Base-by-base conservation (phyloP, 257 asterid genomes). In the Primulina tabacum region DNA sequence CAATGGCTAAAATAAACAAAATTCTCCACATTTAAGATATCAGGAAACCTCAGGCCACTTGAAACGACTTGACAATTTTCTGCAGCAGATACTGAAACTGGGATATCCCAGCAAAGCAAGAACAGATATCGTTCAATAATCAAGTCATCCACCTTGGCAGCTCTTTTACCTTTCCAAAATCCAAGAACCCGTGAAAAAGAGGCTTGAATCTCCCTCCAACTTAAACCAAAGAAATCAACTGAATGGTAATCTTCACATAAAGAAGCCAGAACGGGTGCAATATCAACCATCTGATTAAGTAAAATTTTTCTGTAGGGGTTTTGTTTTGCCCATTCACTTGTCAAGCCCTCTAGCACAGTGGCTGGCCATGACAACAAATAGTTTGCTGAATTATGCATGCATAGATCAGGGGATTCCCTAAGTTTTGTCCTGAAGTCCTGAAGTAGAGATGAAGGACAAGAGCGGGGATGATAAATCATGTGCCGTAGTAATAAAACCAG, bases 71-170 rank as follows among this genome's bases (percentile, higher is more conserved):
- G 77, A 79, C 76, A 72, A 67, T 79, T 78, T 70, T 84, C 84
- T 52, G 71, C 64, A 26, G 82, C 70, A 40, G 91, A 79, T 65
- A 78, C 79, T 71, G 81, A 74, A 47, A 81, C 33, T 29, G 96
- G 92, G 67, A 82, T 72, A 75, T 89, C 99, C 96, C 96, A 89
- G 78, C 99, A 91, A 84, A 94, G 96, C 84, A 88, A 83, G 82
- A 94, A 91, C 71, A 87, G 61, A 75, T 90, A 94, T 11, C 99
- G 87, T 73, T 94, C 97, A 84, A 89, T 74, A 71, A 91, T 82
- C 71, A 90, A 81, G 69, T 94, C 96, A 72, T 94, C 96, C 58
- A 78, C 82, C 50, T 71, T 84, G 79, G 79, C 86, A 73, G 92
- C 87, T 72, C 71, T 87, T 84, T 71, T 79, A 64, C 88, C 92